These are phyloP conservation scores for Cyberlindnera mrakii DNA, from an alignment of 805 yeast genomes.

Conservation along the genomic window DNA sequence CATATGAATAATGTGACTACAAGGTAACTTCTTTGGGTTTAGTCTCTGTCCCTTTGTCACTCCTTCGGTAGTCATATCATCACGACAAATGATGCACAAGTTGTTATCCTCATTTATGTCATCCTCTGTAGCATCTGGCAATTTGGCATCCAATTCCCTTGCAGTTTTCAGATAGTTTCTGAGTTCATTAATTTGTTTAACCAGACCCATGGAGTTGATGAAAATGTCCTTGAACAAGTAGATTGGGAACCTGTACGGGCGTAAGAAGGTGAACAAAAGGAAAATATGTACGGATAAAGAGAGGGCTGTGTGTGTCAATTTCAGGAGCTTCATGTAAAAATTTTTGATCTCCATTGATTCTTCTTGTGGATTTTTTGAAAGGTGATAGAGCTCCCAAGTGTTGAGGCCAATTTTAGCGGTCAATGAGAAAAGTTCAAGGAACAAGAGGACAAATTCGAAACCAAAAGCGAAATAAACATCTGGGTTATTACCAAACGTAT, in stretches of 20 bases:
- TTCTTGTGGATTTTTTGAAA: slow-evolving; percentile 44
- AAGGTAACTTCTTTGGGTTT: slow-evolving; percentile 68
- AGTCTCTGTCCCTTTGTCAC: slow-evolving; percentile 33
- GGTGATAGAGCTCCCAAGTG: slow-evolving; percentile 48
- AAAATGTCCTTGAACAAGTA: slow-evolving; percentile 46
- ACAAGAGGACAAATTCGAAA: slow-evolving; percentile 65
- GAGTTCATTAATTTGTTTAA: slow-evolving; percentile 32
- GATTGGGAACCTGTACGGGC: slow-evolving; percentile 38
- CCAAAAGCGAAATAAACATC: slow-evolving; percentile 63
- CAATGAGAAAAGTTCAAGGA: slow-evolving; percentile 44
- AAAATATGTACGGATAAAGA: slow-evolving; percentile 41
- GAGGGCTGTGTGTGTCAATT: slow-evolving; percentile 43
- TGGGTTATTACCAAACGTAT: slow-evolving; percentile 33
- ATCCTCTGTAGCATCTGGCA: slow-evolving; percentile 52
- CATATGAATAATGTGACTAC: slow-evolving; percentile 85
- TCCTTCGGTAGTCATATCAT: slow-evolving; percentile 60
- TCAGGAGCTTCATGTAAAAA: slow-evolving; percentile 50
- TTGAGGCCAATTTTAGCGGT: slow-evolving; percentile 44
- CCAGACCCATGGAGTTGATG: slow-evolving; percentile 27
- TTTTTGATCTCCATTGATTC: slow-evolving; percentile 70
- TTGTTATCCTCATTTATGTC: slow-evolving; percentile 57
- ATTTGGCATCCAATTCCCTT: slow-evolving; percentile 55
- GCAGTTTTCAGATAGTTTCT: slow-evolving; percentile 38
- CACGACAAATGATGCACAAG: slow-evolving; percentile 86
- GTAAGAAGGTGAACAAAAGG: slow-evolving; percentile 39